Evolutionary conservation across 23 red algal species (phyloP), one percentile per base, ranked within the genome.

Genomic region (Gracilaria vermiculophylla): DNA sequence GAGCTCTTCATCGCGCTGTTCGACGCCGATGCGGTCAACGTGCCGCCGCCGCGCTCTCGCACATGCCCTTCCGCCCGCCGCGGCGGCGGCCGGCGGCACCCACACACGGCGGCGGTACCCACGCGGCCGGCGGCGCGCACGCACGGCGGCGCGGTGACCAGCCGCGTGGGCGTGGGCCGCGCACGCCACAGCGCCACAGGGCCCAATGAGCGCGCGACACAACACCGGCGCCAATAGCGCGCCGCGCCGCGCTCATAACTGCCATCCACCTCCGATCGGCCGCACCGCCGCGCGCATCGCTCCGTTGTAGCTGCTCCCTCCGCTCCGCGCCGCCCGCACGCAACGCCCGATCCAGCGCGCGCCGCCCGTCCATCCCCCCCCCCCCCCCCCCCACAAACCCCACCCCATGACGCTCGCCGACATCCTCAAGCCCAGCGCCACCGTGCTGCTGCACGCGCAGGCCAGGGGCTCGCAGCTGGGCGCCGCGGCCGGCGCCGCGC

Each of bases 11-110:
- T 99, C 62, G 97, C 95, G 77, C 92, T 99, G 45, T 99, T 99
- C 69, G 97, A 99, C 82, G 84, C 45, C 24, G 93, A 95, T 52
- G 73, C 95, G 60, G 88, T 99, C 77, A 90, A 66, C 41, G 48
- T 97, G 16, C 95, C 95, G 24, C 19, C 19, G 2, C 7, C 2
- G 21, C 7, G 29, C 55, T 8, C 29, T n/a, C n/a, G n/a, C 55
- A n/a, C n/a, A n/a, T n/a, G n/a, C n/a, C n/a, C n/a, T n/a, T n/a
- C n/a, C n/a, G n/a, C n/a, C n/a, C n/a, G n/a, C n/a, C n/a, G n/a
- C n/a, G n/a, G n/a, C n/a, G n/a, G n/a, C n/a, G n/a, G n/a, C n/a
- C n/a, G n/a, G n/a, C n/a, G n/a, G n/a, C n/a, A n/a, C n/a, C n/a
- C n/a, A n/a, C n/a, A 7, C 21, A 14, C 21, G 54, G 23, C 2